Base-by-base conservation (phyloP, 768 basidiomycete species). In the Boletus subcaerulescens region DNA sequence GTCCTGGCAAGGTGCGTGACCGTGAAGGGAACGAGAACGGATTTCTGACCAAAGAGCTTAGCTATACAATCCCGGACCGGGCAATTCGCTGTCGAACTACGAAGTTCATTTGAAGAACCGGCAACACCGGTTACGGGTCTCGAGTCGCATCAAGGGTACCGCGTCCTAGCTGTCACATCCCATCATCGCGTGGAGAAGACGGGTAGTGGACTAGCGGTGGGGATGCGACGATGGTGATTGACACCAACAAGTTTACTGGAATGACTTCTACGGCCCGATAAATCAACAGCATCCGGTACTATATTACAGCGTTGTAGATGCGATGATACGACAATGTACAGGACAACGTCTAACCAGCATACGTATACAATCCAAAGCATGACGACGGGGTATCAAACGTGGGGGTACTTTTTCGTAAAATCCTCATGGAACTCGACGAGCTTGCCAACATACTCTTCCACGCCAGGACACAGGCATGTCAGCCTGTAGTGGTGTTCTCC, bases 401-500 rank as follows among this genome's bases (percentile, higher is more conserved):
- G 33, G 7, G 55, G 55, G 57, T 82, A 83, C 71, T 80, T 81
- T 52, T 69, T 65, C 70, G 83, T 74, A 59, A 89, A 89, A 20
- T 74, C 74, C 50, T 72, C 65, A 65, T 89, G 87, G 81, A 89
- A 89, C 54, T 71, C 74, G 74, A 93, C 93, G 45, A 98, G 76
- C 65, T 91, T 87, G 33, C 79, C 78, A 10, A 96, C 89, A 67
- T 94, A 98, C 63, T 94, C 93, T 43, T 96, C 95, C 17, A 93
- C 91, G 39, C 92, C 93, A 3, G 93, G 94, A 64, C 94, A 97
- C 60, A 98, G 74, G 64, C 96, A 97, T 9, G 97, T 99, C 69
- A 98, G 73, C 35, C 96, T 77, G 68, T 97, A 88, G 73, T 99
- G 96, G 73, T 85, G 86, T 65, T 94, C 88, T 24, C 89, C 93